Conservation (phyloP, 371 early-diverging fungal genomes). For the Circinella minor region DNA sequence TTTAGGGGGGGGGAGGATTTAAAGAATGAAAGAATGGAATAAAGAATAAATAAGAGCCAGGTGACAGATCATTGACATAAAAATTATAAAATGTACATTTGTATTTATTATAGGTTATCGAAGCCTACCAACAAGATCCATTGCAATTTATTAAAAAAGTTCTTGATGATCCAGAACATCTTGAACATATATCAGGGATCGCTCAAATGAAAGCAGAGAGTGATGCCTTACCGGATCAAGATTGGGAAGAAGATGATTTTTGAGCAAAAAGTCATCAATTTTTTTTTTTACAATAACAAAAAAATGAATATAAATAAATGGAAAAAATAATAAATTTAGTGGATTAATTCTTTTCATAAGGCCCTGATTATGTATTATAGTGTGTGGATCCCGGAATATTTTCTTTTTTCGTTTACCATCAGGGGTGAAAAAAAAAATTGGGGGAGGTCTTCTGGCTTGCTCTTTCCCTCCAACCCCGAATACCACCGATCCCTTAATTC, state of each 20-base stretch:
- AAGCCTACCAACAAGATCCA: slow-evolving; percentile 67
- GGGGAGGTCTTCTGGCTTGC: no score
- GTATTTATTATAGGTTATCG: slow-evolving; percentile 46
- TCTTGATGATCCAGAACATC: slow-evolving; percentile 70
- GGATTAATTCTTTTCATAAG: no score
- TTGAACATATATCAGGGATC: slow-evolving; percentile 88
- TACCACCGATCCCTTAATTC: no score
- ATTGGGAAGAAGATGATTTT: slow-evolving; percentile 63
- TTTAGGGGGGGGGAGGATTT: not conserved
- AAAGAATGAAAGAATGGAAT: not conserved
- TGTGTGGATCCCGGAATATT: no score
- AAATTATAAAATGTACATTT: not conserved
- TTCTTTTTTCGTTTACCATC: no score
- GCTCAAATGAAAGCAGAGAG: slow-evolving; percentile 74
- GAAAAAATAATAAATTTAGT: no score
- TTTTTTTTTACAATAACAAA: slow-evolving; percentile 5
- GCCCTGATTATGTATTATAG: no score
- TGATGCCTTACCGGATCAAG: slow-evolving; percentile 61
- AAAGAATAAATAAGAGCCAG: not conserved
- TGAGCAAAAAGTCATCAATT: not conserved
- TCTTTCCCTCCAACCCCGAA: no score
- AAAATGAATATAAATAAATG: no score
- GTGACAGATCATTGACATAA: not conserved
- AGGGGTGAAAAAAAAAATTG: no score
- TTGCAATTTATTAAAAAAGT: slow-evolving; percentile 75